phyloP scores from a whole-genome alignment of 176 grass and related monocot species.

The Ensete glaucum region DNA sequence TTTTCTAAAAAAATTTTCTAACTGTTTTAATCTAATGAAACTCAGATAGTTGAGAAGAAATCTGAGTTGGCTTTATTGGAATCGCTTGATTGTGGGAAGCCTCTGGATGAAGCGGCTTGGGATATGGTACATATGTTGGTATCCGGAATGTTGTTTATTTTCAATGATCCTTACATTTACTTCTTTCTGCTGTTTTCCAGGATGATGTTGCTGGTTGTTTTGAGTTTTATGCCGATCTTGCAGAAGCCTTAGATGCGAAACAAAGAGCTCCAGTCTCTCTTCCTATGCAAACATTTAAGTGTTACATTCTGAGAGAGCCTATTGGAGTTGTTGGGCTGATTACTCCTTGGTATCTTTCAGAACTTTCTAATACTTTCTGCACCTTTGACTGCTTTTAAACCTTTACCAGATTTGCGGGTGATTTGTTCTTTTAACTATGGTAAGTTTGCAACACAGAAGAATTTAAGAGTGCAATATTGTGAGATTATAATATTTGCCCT shows the following conservation, averaged over 20 bases:
- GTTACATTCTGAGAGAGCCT: slow-evolving; percentile 66
- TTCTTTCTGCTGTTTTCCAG: slow-evolving; percentile 37
- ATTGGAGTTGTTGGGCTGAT: slow-evolving; percentile 95
- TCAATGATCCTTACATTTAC: slow-evolving; percentile 8
- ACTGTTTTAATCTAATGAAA: slow-evolving; percentile 1
- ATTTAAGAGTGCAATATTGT: too few relatives aligned
- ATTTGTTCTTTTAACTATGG: background rate
- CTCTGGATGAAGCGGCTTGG: slow-evolving; percentile 94
- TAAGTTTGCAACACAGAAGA: too few relatives aligned
- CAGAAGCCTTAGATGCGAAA: slow-evolving; percentile 71
- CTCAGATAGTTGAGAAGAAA: slow-evolving; percentile 81
- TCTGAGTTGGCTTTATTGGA: slow-evolving; percentile 74
- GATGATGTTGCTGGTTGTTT: slow-evolving; percentile 99
- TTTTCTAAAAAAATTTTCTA: background rate
- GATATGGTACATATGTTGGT: slow-evolving; percentile 57
- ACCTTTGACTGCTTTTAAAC: background rate
- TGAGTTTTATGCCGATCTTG: slow-evolving; percentile 81
- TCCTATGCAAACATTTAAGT: slow-evolving; percentile 90
- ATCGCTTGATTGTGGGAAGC: slow-evolving; percentile 82
- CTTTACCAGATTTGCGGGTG: background rate
- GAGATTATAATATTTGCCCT: background rate
- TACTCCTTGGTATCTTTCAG: slow-evolving; percentile 72
- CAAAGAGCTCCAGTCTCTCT: slow-evolving; percentile 70
- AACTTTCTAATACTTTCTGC: background rate
- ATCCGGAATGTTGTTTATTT: background rate